A percentile compares a stretch with the other conserved stretches of the same genome.
Conservation (phyloP, 345 rosid species). For the Syzygium aqueum region DNA sequence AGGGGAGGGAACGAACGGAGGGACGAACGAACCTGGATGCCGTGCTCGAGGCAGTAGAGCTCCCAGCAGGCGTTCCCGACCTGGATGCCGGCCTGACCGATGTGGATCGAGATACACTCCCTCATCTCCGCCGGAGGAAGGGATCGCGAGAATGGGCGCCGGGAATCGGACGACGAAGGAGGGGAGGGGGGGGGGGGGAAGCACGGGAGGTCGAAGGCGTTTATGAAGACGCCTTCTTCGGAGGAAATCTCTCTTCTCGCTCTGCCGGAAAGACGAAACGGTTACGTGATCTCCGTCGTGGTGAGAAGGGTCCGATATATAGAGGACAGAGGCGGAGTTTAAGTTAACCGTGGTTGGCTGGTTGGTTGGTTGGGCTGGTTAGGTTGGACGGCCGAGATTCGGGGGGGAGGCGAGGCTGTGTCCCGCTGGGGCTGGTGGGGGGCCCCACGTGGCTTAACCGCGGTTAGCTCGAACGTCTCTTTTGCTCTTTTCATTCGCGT, state of each 20-base stretch:
- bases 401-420: not conserved
- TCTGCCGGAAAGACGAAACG: too few species aligned
- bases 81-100: constrained; percentile 78
- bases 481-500: not conserved
- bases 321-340: not conserved
- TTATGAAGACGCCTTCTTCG: constrained; percentile 52
- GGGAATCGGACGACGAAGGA: too few species aligned
- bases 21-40: constrained; percentile 39
- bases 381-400: not conserved
- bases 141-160: not conserved
- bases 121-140: constrained; percentile 26
- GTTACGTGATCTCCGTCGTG: not conserved
- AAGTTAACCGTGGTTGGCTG: not conserved
- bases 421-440: not conserved
- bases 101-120: constrained; percentile 71
- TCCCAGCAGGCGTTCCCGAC: constrained; percentile 84
- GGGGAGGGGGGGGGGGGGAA: not conserved
- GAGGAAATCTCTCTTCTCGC: not conserved
- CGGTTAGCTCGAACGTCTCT: not conserved
- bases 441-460: not conserved
- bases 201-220: not conserved
- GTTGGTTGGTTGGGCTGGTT: not conserved
- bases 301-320: not conserved
- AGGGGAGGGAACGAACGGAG: not conserved
- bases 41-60: constrained; percentile 60